A percentile compares a stretch with the other conserved stretches of the same genome.
phyloP scores from a whole-genome alignment of 2,329 filamentous ascomycete genomes.

The Colletotrichum nymphaeae region DNA sequence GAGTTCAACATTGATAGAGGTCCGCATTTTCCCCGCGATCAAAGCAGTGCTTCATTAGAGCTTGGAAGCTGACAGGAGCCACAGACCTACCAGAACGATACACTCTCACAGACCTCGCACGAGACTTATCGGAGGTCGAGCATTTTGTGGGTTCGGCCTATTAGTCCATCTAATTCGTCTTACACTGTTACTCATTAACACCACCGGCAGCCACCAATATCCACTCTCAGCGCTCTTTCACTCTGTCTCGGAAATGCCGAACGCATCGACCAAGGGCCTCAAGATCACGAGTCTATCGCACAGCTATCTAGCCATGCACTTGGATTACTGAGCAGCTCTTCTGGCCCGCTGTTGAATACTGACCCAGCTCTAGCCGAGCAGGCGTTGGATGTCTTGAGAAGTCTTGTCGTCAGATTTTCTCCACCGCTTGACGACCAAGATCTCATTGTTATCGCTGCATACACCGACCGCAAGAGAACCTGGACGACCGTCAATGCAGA shows the following conservation, averaged over 20 bases:
- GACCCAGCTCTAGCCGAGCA: neutral
- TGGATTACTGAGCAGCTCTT: neutral
- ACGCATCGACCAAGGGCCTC: neutral
- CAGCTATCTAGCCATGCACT: slow-evolving; percentile 1
- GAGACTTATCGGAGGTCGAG: neutral
- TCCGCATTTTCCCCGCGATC: neutral
- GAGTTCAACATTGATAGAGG: neutral
- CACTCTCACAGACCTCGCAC: slow-evolving; percentile 1
- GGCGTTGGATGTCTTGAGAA: neutral
- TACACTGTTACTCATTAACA: neutral
- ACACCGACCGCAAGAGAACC: slow-evolving; percentile 45
- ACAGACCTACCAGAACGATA: neutral
- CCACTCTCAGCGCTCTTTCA: slow-evolving; percentile 1
- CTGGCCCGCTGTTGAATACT: neutral
- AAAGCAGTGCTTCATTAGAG: neutral
- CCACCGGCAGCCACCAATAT: neutral
- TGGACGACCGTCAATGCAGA: slow-evolving; percentile 52
- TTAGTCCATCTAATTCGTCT: neutral
- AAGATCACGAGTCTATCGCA: slow-evolving; percentile 1
- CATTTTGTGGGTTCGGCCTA: neutral
- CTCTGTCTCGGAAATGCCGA: slow-evolving; percentile 6
- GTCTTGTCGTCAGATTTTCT: slow-evolving; percentile 5
- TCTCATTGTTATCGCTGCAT: slow-evolving; percentile 47
- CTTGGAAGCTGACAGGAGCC: neutral
- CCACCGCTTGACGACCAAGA: slow-evolving; percentile 23